A percentile compares a stretch with the other conserved stretches of the same genome.
These are phyloP conservation scores for Ganoderma lingzhi DNA, from an alignment of 1,284 basidiomycete genomes.

Conservation along the genomic window DNA sequence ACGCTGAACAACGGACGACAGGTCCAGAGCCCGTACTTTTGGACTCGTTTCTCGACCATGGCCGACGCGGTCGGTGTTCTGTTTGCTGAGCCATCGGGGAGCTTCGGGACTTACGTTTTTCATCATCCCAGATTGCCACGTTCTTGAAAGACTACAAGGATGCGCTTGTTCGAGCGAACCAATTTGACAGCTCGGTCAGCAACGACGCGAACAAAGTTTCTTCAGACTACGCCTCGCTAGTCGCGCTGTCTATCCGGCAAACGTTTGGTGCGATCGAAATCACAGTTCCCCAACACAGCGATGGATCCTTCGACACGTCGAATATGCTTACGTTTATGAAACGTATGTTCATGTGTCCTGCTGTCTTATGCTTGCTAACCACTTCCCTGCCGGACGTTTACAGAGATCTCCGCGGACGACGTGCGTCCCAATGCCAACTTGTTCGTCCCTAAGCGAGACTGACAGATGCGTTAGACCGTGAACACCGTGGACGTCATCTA, in stretches of 20 bases:
- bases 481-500: constrained; percentile 82
- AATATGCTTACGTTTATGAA: constrained; percentile 73
- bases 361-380: not conserved
- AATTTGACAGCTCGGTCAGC: constrained; percentile 62
- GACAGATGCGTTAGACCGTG: constrained; percentile 54
- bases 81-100: not conserved
- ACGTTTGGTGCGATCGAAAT: constrained; percentile 68
- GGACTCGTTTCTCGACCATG: constrained; percentile 54
- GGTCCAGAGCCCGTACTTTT: constrained; percentile 57
- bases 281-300: constrained; percentile 60
- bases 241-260: constrained; percentile 67
- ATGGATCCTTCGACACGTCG: constrained; percentile 61
- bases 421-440: constrained; percentile 46
- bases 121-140: constrained; percentile 52
- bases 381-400: not conserved
- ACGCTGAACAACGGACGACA: constrained; percentile 53
- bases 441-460: constrained; percentile 5
- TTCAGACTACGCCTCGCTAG: constrained; percentile 62
- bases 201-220: constrained; percentile 63
- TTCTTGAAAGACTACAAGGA: constrained; percentile 61
- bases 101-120: not conserved
- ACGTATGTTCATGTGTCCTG: constrained; percentile 44
- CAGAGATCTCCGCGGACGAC: constrained; percentile 74
- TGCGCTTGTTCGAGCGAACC: constrained; percentile 56
- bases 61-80: constrained; percentile 49